Conservation (phyloP, 2,329 filamentous ascomycete species). For the Arthrobotrys iridis region DNA sequence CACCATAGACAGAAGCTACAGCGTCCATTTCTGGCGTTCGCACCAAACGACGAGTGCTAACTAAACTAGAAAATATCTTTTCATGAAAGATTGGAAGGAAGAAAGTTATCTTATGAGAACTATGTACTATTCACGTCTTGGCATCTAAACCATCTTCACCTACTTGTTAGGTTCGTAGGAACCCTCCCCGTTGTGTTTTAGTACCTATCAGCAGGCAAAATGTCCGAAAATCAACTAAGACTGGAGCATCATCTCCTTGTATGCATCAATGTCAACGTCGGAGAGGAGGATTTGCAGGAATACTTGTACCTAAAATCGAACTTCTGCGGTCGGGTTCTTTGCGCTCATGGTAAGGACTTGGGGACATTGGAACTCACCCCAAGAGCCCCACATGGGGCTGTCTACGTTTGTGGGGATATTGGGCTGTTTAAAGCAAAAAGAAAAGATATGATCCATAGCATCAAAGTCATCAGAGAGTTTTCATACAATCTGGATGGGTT, state of each 20-base stretch:
- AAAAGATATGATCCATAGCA: neutral
- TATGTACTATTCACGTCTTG: too few relatives aligned
- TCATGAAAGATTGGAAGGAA: too few relatives aligned
- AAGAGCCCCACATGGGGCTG: neutral
- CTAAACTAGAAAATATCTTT: too few relatives aligned
- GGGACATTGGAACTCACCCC: neutral
- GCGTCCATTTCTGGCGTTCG: too few relatives aligned
- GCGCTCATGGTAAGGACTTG: slow-evolving; percentile 5
- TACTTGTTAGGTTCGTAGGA: too few relatives aligned
- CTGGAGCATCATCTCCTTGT: slow-evolving; percentile 4
- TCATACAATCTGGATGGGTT: neutral
- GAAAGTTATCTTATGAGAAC: too few relatives aligned
- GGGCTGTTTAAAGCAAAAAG: neutral
- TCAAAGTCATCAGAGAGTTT: slow-evolving; percentile 27
- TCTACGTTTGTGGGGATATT: slow-evolving; percentile 23
- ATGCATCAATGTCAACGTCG: neutral
- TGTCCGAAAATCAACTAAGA: slow-evolving; percentile 18
- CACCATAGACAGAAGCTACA: neutral
- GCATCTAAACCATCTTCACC: too few relatives aligned
- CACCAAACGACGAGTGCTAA: too few relatives aligned
- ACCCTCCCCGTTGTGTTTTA: too few relatives aligned
- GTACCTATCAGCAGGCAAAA: too few relatives aligned
- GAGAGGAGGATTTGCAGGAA: slow-evolving; percentile 6
- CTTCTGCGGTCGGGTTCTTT: slow-evolving; percentile 11
- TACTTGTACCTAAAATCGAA: slow-evolving; percentile 8